A percentile compares a stretch with the other conserved stretches of the same genome.
phyloP scores from a whole-genome alignment of 2,329 filamentous ascomycete genomes.

The Cordyceps farinosa region DNA sequence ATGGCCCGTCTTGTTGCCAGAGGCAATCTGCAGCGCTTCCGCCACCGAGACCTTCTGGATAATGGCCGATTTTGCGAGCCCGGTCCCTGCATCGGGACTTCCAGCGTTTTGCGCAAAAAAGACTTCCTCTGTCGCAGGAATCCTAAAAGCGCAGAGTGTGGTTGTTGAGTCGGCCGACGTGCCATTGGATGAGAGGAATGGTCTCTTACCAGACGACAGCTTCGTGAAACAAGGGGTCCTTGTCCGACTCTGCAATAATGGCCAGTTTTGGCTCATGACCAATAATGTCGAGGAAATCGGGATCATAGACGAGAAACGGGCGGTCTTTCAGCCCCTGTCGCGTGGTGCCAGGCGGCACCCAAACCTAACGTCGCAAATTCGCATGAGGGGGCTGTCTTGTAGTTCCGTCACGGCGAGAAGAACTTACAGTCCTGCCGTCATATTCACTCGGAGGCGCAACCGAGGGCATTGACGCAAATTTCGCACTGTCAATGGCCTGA shows the following conservation, averaged over 20 bases:
- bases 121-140: conserved; percentile 44
- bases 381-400: too few species aligned
- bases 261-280: conserved; percentile 48
- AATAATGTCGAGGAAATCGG: conserved; percentile 48
- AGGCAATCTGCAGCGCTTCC: conserved; percentile 40
- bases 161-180: too few species aligned
- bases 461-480: conserved; percentile 21
- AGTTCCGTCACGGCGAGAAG: neutral
- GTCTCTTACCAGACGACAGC: conserved; percentile 47
- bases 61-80: conserved; percentile 48
- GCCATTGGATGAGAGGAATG: too few species aligned
- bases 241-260: conserved; percentile 42
- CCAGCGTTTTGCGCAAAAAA: conserved; percentile 55
- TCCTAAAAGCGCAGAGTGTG: neutral
- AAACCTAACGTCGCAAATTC: neutral
- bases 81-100: conserved; percentile 43
- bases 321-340: conserved; percentile 35
- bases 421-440: conserved; percentile 24
- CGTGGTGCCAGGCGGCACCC: conserved; percentile 41
- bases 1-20: conserved; percentile 35
- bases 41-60: conserved; percentile 48
- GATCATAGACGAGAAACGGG: conserved; percentile 46
- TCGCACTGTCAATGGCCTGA: neutral
- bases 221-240: conserved; percentile 52
- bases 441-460: conserved; percentile 10